Base-by-base conservation (phyloP, 306 rosid genomes). In the Quercus suber region DNA sequence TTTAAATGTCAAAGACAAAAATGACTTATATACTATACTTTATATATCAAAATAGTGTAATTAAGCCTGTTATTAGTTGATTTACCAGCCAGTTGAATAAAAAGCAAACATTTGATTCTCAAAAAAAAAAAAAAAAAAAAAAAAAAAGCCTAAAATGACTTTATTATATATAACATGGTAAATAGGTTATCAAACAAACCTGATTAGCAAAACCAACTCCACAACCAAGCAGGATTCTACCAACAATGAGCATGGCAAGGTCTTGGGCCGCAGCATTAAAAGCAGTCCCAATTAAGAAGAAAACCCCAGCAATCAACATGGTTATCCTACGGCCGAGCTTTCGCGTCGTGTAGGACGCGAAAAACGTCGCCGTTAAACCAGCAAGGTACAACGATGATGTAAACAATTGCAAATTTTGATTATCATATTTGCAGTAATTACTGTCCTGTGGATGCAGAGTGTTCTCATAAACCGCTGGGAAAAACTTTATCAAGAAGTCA, bases 151-250 rank as follows among this genome's bases (percentile, higher is more conserved):
- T 33, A 5, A 33, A 33, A 33, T 33, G 37, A 33, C 7, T 33
- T 1, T 31, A 31, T 31, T 1, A 31, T 31, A 31, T 31, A 5
- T 33, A 43, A 49, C 53, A 49, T 12, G 13, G 53, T 49, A 11
- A 49, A 49, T 49, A 3, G 53, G 17, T 63, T 20, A n/a, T 25
- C 0, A 18, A 23, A 31, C 43, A n/a, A 11, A 92, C 98, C 97
- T 94, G 97, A 73, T 94, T 92, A 67, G 97, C 97, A 53, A 92
- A 92, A 72, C 97, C 97, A 76, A 87, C 84, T 1, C 97, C 97
- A 73, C 79, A 90, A 6, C 97, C 97, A 31, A 92, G 93, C 31
- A 90, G 70, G 81, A 90, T 41, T 19, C 97, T 80, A 20, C 95
- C 95, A 56, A 75, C 0, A 72, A 90, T 84, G 51, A 92, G 93